Conservation (phyloP, 768 basidiomycete genomes). For the Calocybe gangraenosa region DNA sequence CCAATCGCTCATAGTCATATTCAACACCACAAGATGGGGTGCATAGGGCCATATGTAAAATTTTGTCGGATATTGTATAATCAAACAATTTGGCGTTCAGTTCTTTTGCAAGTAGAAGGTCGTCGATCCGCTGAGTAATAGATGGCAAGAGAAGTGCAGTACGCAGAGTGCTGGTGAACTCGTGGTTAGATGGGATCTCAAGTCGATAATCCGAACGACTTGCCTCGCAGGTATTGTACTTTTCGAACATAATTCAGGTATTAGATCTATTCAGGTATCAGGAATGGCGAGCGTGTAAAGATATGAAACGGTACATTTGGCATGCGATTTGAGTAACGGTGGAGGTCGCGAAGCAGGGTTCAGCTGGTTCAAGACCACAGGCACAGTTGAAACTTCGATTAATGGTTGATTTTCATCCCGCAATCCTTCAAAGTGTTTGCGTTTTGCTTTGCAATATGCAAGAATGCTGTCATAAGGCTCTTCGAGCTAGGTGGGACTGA, state of each 20-base stretch:
- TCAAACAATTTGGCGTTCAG: conserved; percentile 68
- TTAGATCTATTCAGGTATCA: conserved; percentile 49
- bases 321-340: conserved; percentile 33
- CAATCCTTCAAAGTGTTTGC: conserved; percentile 61
- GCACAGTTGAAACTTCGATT: conserved; percentile 58
- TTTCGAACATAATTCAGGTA: conserved; percentile 78
- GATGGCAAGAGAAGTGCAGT: conserved; percentile 73
- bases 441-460: conserved; percentile 60
- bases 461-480: conserved; percentile 54
- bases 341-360: conserved; percentile 47
- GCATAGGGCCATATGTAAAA: conserved; percentile 63
- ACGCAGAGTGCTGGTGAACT: conserved; percentile 50
- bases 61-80: conserved; percentile 54
- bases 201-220: conserved; percentile 7
- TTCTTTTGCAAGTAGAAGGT: conserved; percentile 72
- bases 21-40: conserved; percentile 67
- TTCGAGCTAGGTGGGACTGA: conserved; percentile 46
- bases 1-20: conserved; percentile 79
- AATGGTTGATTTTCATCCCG: conserved; percentile 64
- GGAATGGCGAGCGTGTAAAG: background rate
- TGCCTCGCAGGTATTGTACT: conserved; percentile 74
- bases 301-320: conserved; percentile 47
- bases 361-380: conserved; percentile 51
- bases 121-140: conserved; percentile 67
- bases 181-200: conserved; percentile 1